phyloP scores from a whole-genome alignment of 345 rosid genomes.

The Carallia brachiata region DNA sequence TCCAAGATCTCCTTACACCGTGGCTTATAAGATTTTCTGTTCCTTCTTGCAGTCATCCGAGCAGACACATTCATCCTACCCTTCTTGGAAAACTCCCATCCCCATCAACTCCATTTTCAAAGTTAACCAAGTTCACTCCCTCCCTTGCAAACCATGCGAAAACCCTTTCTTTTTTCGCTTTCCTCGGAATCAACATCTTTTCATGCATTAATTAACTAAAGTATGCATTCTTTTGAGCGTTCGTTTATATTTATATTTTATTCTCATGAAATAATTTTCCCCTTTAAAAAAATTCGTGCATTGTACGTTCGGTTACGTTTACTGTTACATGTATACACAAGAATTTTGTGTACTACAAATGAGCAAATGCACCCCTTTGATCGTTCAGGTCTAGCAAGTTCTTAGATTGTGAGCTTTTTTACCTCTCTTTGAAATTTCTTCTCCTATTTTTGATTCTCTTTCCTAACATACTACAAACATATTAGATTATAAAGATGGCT shows the following conservation, averaged over 20 bases:
- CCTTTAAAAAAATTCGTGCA: not conserved
- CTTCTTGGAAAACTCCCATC: not conserved
- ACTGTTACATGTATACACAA: not conserved
- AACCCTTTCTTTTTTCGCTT: not conserved
- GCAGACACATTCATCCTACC: not conserved
- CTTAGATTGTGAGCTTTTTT: not conserved
- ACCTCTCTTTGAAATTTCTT: no score
- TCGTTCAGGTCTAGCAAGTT: not conserved
- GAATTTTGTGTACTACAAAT: not conserved
- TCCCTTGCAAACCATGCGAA: slow-evolving; percentile 12
- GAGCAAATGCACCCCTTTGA: not conserved
- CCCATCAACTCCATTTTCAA: not conserved
- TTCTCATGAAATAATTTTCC: no score
- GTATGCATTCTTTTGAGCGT: no score
- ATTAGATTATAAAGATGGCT: not conserved
- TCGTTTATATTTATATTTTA: no score
- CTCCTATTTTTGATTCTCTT: no score
- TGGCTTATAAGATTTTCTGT: not conserved
- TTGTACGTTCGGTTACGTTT: not conserved
- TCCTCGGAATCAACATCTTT: not conserved
- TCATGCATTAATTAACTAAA: no score
- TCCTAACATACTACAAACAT: no score
- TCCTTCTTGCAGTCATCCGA: not conserved
- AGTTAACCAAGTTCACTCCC: slow-evolving; percentile 2
- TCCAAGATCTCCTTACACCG: not conserved